Evolutionary conservation across 768 basidiomycete species (phyloP), one percentile per base, ranked within the genome.

Genomic region (Termitomyces eurrhizus): DNA sequence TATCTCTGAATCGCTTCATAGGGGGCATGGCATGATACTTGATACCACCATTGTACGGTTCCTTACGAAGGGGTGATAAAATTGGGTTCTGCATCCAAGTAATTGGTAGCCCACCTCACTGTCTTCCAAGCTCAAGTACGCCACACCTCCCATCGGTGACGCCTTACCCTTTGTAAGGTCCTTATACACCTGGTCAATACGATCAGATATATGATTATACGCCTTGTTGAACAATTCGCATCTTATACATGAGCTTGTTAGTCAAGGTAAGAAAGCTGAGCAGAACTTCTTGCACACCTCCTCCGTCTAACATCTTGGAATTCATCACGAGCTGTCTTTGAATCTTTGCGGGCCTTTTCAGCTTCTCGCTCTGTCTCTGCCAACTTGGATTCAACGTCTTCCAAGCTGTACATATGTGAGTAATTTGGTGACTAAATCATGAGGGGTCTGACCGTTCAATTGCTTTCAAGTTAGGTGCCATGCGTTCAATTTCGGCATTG

Each of bases 1-100:
- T 98, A 70, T 98, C 97, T 62, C 95, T 84, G 82, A 98, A 98
- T 2, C 95, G 90, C 72, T 99, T 99, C 89, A 98, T 96, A 0
- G 97, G 97, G 0, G 97, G 97, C 97, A 98, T 99, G 1, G 96
- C 95, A 69, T 98, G 96, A 71, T 98, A 98, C 73, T 97, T 98
- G 77, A 99, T 93, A 57, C 97, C 93, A 41, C 84, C 87, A 24
- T 78, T 79, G 64, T 94, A 94, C 1, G 93, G 92, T 68, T 69
- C 68, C 68, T 69, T 24, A 21, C 21, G 13, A 46, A 45, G 14
- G 24, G 24, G n/a, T 59, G 56, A n/a, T 24, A 11, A 36, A 11
- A 45, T 35, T 14, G 21, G 36, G 2, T 44, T 44, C 11, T n/a
- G 29, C 8, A 29, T 39, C n/a, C 9, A 52, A 5, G n/a, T 35